These are phyloP conservation scores for Zygosaccharomyces lentus DNA, from an alignment of 805 yeast species.

Conservation along the genomic window DNA sequence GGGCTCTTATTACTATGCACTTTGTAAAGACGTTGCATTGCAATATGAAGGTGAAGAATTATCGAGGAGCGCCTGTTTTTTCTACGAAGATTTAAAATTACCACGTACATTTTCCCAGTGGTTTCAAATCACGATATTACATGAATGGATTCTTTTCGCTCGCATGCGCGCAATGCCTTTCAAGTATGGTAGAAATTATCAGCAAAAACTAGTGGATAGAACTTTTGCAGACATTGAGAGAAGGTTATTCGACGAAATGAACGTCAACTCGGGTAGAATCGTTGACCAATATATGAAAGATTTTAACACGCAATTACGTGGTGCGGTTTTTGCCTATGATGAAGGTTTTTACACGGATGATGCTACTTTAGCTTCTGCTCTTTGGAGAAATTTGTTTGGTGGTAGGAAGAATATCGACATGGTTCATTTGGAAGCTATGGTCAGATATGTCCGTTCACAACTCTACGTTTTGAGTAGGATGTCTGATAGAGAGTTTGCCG, in stretches of 20 bases:
- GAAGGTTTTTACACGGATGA: conserved; percentile 84
- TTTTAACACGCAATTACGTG: conserved; percentile 84
- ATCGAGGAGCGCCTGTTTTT: conserved; percentile 71
- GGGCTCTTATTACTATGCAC: conserved; percentile 80
- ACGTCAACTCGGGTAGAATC: conserved; percentile 72
- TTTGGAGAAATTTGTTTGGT: conserved; percentile 89
- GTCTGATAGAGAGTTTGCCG: conserved; percentile 89
- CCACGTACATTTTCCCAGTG: conserved; percentile 92
- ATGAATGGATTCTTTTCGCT: conserved; percentile 88
- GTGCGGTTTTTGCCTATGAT: conserved; percentile 85
- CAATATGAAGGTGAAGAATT: conserved; percentile 70
- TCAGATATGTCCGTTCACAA: conserved; percentile 87
- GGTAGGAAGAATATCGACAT: conserved; percentile 78
- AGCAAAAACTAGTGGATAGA: conserved; percentile 85
- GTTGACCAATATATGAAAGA: conserved; percentile 85
- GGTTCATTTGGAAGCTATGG: conserved; percentile 78
- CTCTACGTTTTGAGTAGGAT: conserved; percentile 79
- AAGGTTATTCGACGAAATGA: conserved; percentile 80
- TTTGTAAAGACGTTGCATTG: conserved; percentile 81
- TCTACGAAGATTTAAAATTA: conserved; percentile 76
- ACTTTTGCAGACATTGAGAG: conserved; percentile 86
- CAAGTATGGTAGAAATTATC: conserved; percentile 82
- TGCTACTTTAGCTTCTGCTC: conserved; percentile 67
- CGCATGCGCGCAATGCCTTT: conserved; percentile 97
- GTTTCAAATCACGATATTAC: conserved; percentile 88